Conservation (phyloP, 345 rosid genomes). For the Dipteronia sinensis region DNA sequence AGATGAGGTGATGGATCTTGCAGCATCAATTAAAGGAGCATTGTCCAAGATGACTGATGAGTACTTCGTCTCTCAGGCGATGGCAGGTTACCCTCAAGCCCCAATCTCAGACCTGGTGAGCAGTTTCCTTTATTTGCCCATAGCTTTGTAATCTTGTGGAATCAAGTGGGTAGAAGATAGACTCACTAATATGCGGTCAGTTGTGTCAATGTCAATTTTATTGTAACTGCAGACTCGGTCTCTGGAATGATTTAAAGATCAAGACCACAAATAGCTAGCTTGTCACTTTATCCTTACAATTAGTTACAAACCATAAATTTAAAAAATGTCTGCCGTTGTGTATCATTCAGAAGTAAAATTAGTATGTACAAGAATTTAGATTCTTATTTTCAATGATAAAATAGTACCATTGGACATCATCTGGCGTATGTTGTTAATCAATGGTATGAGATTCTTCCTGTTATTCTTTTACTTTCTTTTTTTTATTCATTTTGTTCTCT, state of each 20-base stretch:
- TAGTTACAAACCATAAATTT: background rate
- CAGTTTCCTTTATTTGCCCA: background rate
- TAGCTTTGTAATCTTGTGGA: background rate
- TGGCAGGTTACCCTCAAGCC: constrained; percentile 67
- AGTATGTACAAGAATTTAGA: background rate
- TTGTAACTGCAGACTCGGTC: background rate
- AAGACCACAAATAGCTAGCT: background rate
- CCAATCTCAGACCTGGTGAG: constrained; percentile 82
- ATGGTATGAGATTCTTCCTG: background rate
- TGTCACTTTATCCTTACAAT: background rate
- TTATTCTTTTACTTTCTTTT: no score
- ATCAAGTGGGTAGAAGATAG: background rate
- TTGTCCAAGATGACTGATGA: constrained; percentile 61
- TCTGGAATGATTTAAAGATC: background rate
- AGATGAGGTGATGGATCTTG: constrained; percentile 68
- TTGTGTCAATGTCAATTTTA: background rate
- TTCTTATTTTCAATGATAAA: background rate
- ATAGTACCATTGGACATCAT: background rate
- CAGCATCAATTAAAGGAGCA: constrained; percentile 50
- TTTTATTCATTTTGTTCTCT: background rate
- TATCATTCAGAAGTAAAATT: background rate
- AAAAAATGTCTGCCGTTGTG: background rate
- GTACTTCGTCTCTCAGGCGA: constrained; percentile 62
- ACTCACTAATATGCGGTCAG: background rate
- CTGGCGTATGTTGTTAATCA: background rate